phyloP scores from a whole-genome alignment of 441 rosid species.

The Adansonia gregorii region DNA sequence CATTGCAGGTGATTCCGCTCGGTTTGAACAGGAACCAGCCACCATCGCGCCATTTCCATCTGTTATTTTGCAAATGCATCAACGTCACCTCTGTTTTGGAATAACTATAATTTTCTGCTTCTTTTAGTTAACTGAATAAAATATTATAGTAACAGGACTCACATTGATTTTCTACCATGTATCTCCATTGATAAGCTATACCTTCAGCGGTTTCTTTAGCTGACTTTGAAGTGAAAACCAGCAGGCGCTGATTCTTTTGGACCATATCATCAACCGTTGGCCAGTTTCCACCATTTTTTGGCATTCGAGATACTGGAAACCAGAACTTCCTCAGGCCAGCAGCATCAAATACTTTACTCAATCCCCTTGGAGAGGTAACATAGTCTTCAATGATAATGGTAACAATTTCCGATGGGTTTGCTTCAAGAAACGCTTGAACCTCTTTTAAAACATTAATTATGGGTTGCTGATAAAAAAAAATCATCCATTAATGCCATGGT shows the following conservation, averaged over 20 bases:
- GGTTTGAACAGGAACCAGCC: conserved; percentile 59
- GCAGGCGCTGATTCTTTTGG: conserved; percentile 53
- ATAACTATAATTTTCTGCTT: background rate
- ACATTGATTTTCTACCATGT: conserved; percentile 76
- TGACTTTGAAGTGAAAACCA: conserved; percentile 65
- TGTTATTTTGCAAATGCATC: conserved; percentile 25
- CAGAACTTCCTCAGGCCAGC: conserved; percentile 60
- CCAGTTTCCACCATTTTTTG: conserved; percentile 61
- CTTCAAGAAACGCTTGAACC: conserved; percentile 52
- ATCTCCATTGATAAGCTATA: conserved; percentile 67
- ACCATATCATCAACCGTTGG: conserved; percentile 62
- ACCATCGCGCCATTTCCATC: conserved; percentile 69
- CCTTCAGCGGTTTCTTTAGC: conserved; percentile 64
- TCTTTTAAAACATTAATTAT: conserved; percentile 54
- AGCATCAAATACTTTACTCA: conserved; percentile 53
- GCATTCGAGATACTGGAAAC: conserved; percentile 71
- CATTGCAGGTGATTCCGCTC: conserved; percentile 55
- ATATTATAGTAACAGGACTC: conserved; percentile 30
- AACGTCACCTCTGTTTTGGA: background rate
- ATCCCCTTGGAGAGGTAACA: conserved; percentile 59
- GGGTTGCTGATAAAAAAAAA: conserved; percentile 45
- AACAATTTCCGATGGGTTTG: conserved; percentile 52
- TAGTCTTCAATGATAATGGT: conserved; percentile 72
- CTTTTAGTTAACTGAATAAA: background rate
- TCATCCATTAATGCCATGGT: background rate